Conservation (phyloP, 129 eudicot species). For the Saposhnikovia divaricata region DNA sequence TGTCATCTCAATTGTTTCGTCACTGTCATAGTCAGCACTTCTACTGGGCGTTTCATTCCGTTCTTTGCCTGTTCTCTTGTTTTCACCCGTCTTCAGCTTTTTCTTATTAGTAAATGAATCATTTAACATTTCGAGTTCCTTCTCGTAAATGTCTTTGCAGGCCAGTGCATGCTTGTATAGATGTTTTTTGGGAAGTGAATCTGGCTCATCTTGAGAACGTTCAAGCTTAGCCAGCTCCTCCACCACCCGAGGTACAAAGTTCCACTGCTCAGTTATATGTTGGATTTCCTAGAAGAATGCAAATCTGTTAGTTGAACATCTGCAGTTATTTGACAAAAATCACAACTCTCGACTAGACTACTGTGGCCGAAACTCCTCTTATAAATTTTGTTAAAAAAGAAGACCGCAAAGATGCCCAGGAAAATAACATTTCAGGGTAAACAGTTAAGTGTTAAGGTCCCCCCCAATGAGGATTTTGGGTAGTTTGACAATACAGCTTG, state of each 20-base stretch:
- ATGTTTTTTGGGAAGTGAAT: slow-evolving; percentile 35
- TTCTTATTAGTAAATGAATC: slow-evolving; percentile 23
- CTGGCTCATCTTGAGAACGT: slow-evolving; percentile 12
- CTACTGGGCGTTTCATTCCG: slow-evolving; percentile 14
- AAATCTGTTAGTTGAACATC: background rate
- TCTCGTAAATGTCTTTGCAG: slow-evolving; percentile 66
- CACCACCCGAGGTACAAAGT: slow-evolving; percentile 68
- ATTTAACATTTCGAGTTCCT: slow-evolving; percentile 40
- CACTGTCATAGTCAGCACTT: slow-evolving; percentile 46
- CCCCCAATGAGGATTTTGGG: background rate
- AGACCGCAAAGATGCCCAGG: background rate
- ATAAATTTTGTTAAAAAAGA: background rate
- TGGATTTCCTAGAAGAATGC: slow-evolving; percentile 40
- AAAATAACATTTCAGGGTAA: background rate
- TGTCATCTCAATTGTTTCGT: slow-evolving; percentile 90
- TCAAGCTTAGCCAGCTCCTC: slow-evolving; percentile 66
- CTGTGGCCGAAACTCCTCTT: background rate
- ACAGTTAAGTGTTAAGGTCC: background rate
- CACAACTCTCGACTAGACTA: background rate
- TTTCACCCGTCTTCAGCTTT: slow-evolving; percentile 23
- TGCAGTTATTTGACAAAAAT: background rate
- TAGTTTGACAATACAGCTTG: background rate
- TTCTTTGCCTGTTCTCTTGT: slow-evolving; percentile 11
- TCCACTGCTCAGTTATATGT: slow-evolving; percentile 74
- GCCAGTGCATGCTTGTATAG: slow-evolving; percentile 48